phyloP scores from a whole-genome alignment of 2,329 filamentous ascomycete species.

The Aspergillus phoenicis region DNA sequence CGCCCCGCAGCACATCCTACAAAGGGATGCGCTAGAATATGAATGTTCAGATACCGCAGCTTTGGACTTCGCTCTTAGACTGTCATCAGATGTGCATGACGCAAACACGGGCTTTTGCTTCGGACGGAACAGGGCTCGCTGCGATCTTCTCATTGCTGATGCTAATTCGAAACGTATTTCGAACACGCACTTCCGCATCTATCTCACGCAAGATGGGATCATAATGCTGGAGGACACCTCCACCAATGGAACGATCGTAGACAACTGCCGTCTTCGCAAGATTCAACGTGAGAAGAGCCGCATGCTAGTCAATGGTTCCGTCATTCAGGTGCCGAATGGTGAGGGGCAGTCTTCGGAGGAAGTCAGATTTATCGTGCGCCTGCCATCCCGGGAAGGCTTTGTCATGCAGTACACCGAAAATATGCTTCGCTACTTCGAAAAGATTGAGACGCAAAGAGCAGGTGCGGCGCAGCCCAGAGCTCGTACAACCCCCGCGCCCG shows the following conservation, averaged over 20 bases:
- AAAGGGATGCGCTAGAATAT: conserved; percentile 49
- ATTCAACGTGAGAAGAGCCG: conserved; percentile 53
- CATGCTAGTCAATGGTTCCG: conserved; percentile 71
- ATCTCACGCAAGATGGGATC: conserved; percentile 78
- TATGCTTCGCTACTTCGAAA: conserved; percentile 65
- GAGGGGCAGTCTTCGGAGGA: conserved; percentile 55
- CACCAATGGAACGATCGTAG: conserved; percentile 92
- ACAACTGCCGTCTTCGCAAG: conserved; percentile 67
- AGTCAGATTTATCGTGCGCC: conserved; percentile 80
- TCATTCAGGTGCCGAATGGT: conserved; percentile 67
- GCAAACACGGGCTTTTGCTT: conserved; percentile 77
- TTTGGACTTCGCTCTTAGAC: conserved; percentile 73
- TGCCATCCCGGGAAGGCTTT: conserved; percentile 74
- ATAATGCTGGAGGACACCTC: conserved; percentile 93
- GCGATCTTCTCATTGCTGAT: conserved; percentile 72
- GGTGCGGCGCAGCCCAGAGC: conserved; percentile 25
- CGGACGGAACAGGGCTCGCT: conserved; percentile 71
- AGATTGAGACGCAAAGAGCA: conserved; percentile 25
- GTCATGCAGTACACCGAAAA: conserved; percentile 69
- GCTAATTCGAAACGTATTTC: conserved; percentile 76
- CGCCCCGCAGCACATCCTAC: conserved; percentile 64
- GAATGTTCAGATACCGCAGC: conserved; percentile 38
- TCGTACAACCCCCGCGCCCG: conserved; percentile 28
- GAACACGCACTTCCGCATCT: conserved; percentile 95
- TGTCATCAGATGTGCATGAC: conserved; percentile 73